Percentiles rank a stretch among this genome's conserved stretches.
These are phyloP conservation scores for Spinellus fusiger DNA, from an alignment of 192 early-diverging fungal species.

Conservation along the genomic window DNA sequence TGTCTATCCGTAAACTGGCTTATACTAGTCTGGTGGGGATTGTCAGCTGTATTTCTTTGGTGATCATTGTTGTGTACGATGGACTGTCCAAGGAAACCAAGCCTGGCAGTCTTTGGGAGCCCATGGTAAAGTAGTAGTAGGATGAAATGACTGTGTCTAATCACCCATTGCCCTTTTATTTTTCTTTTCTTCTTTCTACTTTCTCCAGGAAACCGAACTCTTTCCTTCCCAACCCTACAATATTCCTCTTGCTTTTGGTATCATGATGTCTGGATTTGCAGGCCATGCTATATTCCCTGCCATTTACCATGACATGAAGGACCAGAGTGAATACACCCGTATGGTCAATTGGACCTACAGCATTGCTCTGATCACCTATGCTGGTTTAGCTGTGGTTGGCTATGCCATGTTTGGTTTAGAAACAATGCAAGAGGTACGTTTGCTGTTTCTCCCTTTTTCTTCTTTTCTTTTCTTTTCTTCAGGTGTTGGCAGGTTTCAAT, in stretches of 20 bases:
- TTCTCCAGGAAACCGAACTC: conserved; percentile 10
- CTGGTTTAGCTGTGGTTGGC: conserved; percentile 45
- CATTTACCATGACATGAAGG: conserved; percentile 61
- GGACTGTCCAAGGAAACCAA: conserved; percentile 38
- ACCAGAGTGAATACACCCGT: conserved; percentile 37
- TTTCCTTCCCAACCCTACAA: conserved; percentile 3
- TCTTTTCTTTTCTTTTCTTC: conserved; percentile 2
- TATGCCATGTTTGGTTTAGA: conserved; percentile 67
- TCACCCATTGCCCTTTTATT: no score
- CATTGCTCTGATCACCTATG: conserved; percentile 42
- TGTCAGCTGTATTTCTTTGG: conserved; percentile 42
- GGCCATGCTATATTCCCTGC: conserved; percentile 66
- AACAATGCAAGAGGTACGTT: conserved; percentile 48
- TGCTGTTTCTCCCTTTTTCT: background rate
- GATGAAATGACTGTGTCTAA: no score
- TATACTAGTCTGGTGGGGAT: conserved; percentile 57
- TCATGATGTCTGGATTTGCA: conserved; percentile 52
- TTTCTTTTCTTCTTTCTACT: conserved; percentile 23
- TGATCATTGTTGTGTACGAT: conserved; percentile 50
- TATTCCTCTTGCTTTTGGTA: conserved; percentile 45
- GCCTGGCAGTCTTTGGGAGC: conserved; percentile 54
- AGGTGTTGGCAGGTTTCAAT: background rate
- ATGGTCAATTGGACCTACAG: conserved; percentile 55
- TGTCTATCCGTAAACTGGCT: conserved; percentile 42
- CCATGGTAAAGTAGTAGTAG: conserved; percentile 18